Base-by-base conservation (phyloP, 2,329 filamentous ascomycete genomes). In the Pleomassaria siparia region DNA sequence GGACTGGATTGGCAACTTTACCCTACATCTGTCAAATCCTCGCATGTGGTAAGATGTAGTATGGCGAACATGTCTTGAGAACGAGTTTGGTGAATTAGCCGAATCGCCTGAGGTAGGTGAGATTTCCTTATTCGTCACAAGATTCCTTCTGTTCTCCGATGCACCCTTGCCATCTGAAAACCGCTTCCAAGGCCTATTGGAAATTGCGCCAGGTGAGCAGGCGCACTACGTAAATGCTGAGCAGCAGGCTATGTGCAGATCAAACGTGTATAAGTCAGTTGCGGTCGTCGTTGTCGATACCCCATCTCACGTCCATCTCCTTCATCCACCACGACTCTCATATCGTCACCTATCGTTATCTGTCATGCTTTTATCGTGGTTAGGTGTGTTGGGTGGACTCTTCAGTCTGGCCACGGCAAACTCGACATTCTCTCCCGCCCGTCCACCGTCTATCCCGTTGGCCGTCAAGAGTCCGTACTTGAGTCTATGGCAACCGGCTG, bases 381-480 rank as follows among this genome's bases (percentile, higher is more conserved):
- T 65, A 5, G 30, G 49, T 43, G 29, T 48, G 22, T 41, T 67
- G n/a, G 45, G 53, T 39, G 44, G 37, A 37, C 45, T 66, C 18
- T 33, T 66, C 32, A 46, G 41, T 40, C 35, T 53, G 7, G 43
- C 44, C 28, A 43, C 47, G 33, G 45, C 49, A 20, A 46, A 55
- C 25, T 86, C 84, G 9, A 81, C 76, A 1, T 88, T 87, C 62
- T 76, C 72, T 28, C 86, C 86, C 26, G 79, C 81, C 28, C 77
- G 84, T 6, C 85, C 86, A 33, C 86, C 86, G 13, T 79, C 86
- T 1, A 76, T 88, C 22, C 88, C 88, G 11, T 70, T 92, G 26
- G 87, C 87, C 35, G 88, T 91, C 36, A 84, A 82, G 52, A 86
- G 84, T 9, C 88, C 88, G 0, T 92, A 91, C 57, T 71, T 91